Evolutionary conservation across 805 yeast genomes (phyloP), one percentile per base, ranked within the genome.

Genomic region (Nakazawaea anatomiae): DNA sequence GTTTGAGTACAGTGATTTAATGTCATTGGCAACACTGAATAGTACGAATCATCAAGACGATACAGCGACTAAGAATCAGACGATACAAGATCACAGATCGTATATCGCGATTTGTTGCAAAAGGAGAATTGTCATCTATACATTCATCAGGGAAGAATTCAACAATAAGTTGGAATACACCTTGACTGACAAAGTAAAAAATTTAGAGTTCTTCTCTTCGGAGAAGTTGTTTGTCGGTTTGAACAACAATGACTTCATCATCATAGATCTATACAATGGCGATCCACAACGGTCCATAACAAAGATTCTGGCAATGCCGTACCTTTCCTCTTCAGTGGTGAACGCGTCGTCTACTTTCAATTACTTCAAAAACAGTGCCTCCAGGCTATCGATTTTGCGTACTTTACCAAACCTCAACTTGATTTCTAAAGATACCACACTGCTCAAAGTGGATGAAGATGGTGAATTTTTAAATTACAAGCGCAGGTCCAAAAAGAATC

Each of bases 11-110:
- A 57, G 58, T 29, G 70, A 66, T 46, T 56, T 67, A 11, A 61
- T 67, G 14, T 65, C 70, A 2, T 49, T 66, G 40, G 69, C 69
- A 11, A 64, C 68, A 1, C 58, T 60, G 31, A 56, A 12, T 38
- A 57, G 47, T 53, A 54, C 31, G 43, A 44, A 31, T 36, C 28
- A 47, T 39, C 39, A 55, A 51, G 43, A 52, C 18, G 5, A 48
- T 40, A 14, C 28, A 32, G 8, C 11, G 35, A 11, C 11, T 53
- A 31, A 14, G 41, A 31, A 12, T 51, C 44, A 31, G 1, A 14
- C 12, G 5, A 42, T 45, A 5, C 39, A 30, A 14, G 52, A 51
- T 39, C 44, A 51, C 32, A 39, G 48, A 18, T 51, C 59, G 11
- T 53, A 56, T 18, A 41, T 57, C 11, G 46, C 46, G 7, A 42